Conservation (phyloP, 2,329 filamentous ascomycete genomes). For the Annulohypoxylon truncatum region DNA sequence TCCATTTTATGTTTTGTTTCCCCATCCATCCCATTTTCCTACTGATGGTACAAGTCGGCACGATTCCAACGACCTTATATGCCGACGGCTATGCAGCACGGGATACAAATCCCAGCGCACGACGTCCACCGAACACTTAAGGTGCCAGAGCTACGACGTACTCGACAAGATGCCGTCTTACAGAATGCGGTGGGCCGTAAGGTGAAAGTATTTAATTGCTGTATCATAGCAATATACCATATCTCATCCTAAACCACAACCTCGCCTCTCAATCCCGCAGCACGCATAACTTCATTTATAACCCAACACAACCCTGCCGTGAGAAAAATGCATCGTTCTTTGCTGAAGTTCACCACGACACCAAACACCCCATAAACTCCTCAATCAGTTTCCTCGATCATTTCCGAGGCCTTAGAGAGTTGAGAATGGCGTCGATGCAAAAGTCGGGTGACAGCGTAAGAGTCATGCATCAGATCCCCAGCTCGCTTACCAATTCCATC, state of each 20-base stretch:
- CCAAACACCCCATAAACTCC: background rate
- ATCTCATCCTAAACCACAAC: conserved; percentile 14
- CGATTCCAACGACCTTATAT: conserved; percentile 14
- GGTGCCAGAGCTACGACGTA: conserved; percentile 31
- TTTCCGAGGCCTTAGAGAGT: conserved; percentile 11
- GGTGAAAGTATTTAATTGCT: conserved; percentile 32
- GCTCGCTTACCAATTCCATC: conserved; percentile 14
- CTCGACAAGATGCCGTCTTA: conserved; percentile 24
- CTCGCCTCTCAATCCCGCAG: conserved; percentile 9
- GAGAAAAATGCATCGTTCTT: conserved; percentile 11
- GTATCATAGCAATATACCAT: conserved; percentile 34
- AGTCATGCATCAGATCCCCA: conserved; percentile 41
- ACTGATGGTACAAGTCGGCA: conserved; percentile 26
- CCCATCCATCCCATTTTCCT: background rate
- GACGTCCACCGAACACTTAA: conserved; percentile 11
- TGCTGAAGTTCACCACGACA: conserved; percentile 11
- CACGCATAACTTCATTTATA: conserved; percentile 26
- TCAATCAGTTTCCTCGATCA: conserved; percentile 6
- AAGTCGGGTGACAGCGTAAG: conserved; percentile 4
- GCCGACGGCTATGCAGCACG: conserved; percentile 22
- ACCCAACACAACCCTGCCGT: conserved; percentile 21
- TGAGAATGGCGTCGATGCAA: conserved; percentile 12
- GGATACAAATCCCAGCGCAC: conserved; percentile 17
- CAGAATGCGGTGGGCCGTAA: conserved; percentile 12
- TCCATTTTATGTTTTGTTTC: conserved; percentile 15